These are phyloP conservation scores for Didymellaceae sp. DNA, from an alignment of 2,329 filamentous ascomycete species.

Conservation along the genomic window DNA sequence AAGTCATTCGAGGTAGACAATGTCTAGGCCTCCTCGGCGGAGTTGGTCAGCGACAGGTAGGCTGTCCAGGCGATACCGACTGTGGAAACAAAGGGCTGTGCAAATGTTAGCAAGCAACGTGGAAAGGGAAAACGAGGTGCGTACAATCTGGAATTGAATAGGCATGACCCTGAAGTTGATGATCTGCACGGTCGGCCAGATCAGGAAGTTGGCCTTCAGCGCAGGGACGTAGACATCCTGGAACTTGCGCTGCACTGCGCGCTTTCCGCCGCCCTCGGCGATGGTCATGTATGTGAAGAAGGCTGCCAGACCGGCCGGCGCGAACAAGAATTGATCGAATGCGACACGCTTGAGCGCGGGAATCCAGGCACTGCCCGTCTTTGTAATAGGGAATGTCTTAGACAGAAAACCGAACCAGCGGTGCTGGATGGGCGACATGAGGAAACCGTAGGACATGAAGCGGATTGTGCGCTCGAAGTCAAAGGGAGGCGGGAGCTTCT, in stretches of 20 bases:
- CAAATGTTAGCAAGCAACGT: conserved; percentile 13
- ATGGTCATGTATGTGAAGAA: conserved; percentile 98
- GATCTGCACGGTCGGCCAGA: conserved; percentile 96
- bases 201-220: conserved; percentile 91
- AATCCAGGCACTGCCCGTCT: conserved; percentile 69
- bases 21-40: conserved; percentile 70
- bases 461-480: conserved; percentile 93
- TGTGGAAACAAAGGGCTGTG: conserved; percentile 90
- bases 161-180: conserved; percentile 97
- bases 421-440: conserved; percentile 94
- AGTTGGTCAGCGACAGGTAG: conserved; percentile 91
- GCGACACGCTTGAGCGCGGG: conserved; percentile 90
- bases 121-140: conserved; percentile 48
- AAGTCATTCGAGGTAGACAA: conserved; percentile 15
- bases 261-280: conserved; percentile 85
- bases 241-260: conserved; percentile 82
- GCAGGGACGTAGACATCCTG: conserved; percentile 93
- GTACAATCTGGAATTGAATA: conserved; percentile 93
- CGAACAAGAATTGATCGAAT: conserved; percentile 92
- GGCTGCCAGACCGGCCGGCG: conserved; percentile 81
- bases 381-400: conserved; percentile 81
- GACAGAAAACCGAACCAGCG: conserved; percentile 93
- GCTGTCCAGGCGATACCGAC: conserved; percentile 98
- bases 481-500: conserved; percentile 76
- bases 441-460: conserved; percentile 97